phyloP scores from a whole-genome alignment of 2,329 filamentous ascomycete genomes.

The Hymenoscyphus fraxineus region DNA sequence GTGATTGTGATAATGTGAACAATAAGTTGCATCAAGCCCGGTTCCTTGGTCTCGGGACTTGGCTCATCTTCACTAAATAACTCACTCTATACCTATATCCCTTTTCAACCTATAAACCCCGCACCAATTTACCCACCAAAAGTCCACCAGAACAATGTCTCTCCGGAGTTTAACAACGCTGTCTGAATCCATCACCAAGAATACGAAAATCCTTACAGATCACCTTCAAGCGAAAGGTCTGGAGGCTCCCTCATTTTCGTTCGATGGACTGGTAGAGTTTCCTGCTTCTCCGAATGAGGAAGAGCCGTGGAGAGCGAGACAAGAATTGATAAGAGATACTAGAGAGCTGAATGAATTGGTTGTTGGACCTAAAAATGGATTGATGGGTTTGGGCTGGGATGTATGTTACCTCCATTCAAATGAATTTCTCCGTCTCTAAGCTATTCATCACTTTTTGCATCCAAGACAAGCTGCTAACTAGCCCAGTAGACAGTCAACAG shows the following conservation, averaged over 20 bases:
- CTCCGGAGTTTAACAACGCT: background rate
- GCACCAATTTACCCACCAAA: background rate
- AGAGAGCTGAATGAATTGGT: constrained; percentile 6
- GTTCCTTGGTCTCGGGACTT: no score
- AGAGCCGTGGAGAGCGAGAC: background rate
- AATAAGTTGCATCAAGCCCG: no score
- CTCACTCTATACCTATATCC: no score
- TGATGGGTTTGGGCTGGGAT: constrained; percentile 5
- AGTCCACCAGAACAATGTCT: background rate
- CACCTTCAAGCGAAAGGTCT: background rate
- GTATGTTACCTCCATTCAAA: background rate
- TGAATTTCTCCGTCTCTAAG: background rate
- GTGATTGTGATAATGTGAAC: no score
- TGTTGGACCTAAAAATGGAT: background rate
- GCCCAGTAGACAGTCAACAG: background rate
- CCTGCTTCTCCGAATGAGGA: background rate
- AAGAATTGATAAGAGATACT: background rate
- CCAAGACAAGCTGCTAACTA: background rate
- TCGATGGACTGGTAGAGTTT: constrained; percentile 7
- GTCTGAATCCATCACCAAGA: background rate
- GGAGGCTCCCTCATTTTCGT: constrained; percentile 4
- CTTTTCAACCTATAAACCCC: background rate
- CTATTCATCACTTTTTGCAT: background rate
- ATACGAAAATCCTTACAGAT: constrained; percentile 5
- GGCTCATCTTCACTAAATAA: no score